Base-by-base conservation (phyloP, 768 basidiomycete genomes). In the Exidia glandulosa region DNA sequence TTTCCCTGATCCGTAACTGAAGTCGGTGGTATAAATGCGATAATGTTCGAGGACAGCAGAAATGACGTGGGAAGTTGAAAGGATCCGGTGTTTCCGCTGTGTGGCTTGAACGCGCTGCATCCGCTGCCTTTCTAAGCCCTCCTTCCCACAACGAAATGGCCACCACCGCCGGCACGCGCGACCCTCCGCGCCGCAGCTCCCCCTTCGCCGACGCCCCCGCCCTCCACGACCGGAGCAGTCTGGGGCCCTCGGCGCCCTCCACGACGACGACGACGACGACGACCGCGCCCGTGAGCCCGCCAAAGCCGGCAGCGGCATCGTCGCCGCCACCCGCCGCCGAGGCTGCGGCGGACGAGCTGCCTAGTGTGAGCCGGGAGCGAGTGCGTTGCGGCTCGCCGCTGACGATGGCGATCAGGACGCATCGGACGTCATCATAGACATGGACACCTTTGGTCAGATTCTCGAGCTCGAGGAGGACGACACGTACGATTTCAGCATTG, bases 401-500 rank as follows among this genome's bases (percentile, higher is more conserved):
- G 41, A 45, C 41, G 41, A 45, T 6, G 41, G 19, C 19, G 41
- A 45, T 12, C 25, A 27, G 50, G 6, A 23, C 16, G 23, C 30
- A 31, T 31, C 32, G n/a, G 54, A 57, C n/a, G 57, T 32, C 23
- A 73, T 83, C 36, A 83, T 97, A 67, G 83, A 96, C 70, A 82
- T 84, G 82, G 84, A 86, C 0, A 86, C 81, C 19, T 92, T 99
- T 70, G 66, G 71, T 4, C 95, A 98, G 73, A 84, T 98, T 63
- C 79, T 94, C 63, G 94, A 97, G 57, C 82, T 98, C 66, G 96
- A 92, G 69, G 94, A 93, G 9, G 89, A 84, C n/a, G 87, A 83
- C 60, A 74, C 75, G 3, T 78, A 76, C 59, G 85, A 86, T 6
- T 99, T 98, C 72, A 88, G 87, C 16, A 75, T 75, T 60, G 82